Percentiles rank a stretch among this genome's conserved stretches.
Conservation (phyloP, 129 eudicot species). For the Flaveria robusta region DNA sequence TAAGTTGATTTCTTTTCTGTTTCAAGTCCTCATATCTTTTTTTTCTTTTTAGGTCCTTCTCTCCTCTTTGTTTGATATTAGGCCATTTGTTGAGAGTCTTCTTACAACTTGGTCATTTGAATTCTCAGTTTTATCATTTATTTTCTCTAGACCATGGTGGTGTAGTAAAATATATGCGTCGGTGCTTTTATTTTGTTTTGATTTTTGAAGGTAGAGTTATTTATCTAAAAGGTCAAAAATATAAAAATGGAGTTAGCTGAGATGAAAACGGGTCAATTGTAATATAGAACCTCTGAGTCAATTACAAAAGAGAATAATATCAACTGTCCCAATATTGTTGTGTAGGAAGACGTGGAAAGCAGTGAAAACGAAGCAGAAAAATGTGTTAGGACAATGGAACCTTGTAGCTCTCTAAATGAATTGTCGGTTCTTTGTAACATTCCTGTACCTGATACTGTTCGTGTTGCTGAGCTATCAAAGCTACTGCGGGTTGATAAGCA, state of each 20-base stretch:
- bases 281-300: background rate
- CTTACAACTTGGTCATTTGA: background rate
- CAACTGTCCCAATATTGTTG: background rate
- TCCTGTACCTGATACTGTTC: conserved; percentile 53
- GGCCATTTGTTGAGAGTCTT: background rate
- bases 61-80: background rate
- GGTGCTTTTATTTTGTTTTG: too few species aligned
- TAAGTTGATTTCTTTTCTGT: background rate
- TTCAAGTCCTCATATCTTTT: background rate
- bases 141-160: background rate
- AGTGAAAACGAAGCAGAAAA: conserved; percentile 44
- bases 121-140: background rate
- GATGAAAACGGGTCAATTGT: background rate
- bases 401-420: conserved; percentile 55
- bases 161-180: background rate
- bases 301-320: background rate
- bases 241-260: background rate
- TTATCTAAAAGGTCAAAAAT: too few species aligned
- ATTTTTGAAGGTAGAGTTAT: too few species aligned
- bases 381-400: conserved; percentile 28
- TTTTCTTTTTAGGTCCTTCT: background rate
- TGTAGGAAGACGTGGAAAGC: conserved; percentile 55
- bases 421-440: conserved; percentile 62
- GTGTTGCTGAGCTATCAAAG: conserved; percentile 52
- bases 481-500: conserved; percentile 63